Percentiles rank a stretch among this genome's conserved stretches.
phyloP scores from a whole-genome alignment of 78 protist genomes.

The Isochrysis galbana region DNA sequence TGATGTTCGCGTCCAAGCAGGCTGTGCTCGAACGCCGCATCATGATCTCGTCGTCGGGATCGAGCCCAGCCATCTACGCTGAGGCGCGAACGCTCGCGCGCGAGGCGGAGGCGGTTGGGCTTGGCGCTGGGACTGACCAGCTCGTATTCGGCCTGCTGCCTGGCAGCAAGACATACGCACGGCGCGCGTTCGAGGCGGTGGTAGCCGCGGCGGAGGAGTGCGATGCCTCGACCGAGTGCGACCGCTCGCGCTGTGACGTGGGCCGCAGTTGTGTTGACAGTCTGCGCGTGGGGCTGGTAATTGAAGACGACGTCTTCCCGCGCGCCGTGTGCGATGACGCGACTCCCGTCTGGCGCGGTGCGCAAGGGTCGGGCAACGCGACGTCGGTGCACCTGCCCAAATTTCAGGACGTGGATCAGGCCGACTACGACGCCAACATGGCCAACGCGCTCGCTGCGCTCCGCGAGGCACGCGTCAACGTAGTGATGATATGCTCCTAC shows the following conservation, averaged over 20 bases:
- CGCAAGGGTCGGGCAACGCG: not conserved
- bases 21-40: not conserved
- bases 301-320: not conserved
- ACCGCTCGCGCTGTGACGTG: not conserved
- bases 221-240: not conserved
- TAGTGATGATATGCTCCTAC: not conserved
- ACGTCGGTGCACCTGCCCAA: no score
- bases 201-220: not conserved
- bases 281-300: not conserved
- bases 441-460: not conserved
- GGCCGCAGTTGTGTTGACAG: not conserved
- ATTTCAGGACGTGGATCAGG: not conserved
- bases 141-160: not conserved
- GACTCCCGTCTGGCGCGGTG: not conserved
- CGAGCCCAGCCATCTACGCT: not conserved
- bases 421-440: not conserved
- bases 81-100: not conserved
- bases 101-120: not conserved
- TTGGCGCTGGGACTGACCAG: not conserved
- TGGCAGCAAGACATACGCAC: not conserved
- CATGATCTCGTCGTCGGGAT: not conserved
- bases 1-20: not conserved
- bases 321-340: not conserved
- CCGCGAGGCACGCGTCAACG: not conserved
- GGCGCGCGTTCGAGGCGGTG: not conserved